A percentile compares a stretch with the other conserved stretches of the same genome.
Evolutionary conservation across 2,329 filamentous ascomycete genomes (phyloP).

Genomic region (Botryotinia convoluta): DNA sequence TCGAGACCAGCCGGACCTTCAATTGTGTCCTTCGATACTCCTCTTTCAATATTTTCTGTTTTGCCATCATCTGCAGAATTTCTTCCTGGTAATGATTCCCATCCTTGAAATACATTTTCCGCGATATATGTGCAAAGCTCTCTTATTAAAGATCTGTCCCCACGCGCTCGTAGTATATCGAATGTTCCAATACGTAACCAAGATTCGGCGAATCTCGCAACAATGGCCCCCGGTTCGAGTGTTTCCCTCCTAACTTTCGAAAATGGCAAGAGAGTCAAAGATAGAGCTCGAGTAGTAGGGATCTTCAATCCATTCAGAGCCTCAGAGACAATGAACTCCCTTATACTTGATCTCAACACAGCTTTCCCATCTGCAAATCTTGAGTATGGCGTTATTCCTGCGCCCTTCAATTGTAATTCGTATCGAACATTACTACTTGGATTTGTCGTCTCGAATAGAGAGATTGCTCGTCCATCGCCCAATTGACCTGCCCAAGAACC

Average conservation of each 20-base stretch:
- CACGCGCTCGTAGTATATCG: constrained; percentile 80
- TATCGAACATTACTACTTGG: constrained; percentile 69
- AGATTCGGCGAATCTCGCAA: constrained; percentile 83
- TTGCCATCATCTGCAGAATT: constrained; percentile 50
- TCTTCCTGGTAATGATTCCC: constrained; percentile 73
- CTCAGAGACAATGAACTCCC: constrained; percentile 92
- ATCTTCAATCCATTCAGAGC: constrained; percentile 81
- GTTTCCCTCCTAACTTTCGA: constrained; percentile 73
- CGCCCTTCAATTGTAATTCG: constrained; percentile 92
- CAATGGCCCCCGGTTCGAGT: constrained; percentile 86
- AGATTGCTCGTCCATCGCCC: constrained; percentile 91
- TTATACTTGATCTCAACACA: constrained; percentile 85
- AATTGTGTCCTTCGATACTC: constrained; percentile 54
- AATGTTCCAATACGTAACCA: constrained; percentile 97
- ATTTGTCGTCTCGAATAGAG: constrained; percentile 85
- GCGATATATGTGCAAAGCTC: constrained; percentile 78
- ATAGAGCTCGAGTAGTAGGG: constrained; percentile 81
- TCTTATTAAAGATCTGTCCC: constrained; percentile 72
- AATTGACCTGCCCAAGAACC: constrained; percentile 95
- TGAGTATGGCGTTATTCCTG: constrained; percentile 89
- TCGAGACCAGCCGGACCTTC: constrained; percentile 66
- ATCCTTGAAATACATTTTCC: constrained; percentile 83
- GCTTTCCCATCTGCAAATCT: constrained; percentile 96
- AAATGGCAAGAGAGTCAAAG: constrained; percentile 73
- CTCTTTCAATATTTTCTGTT: constrained; percentile 42